Base-by-base conservation (phyloP, 2,329 filamentous ascomycete genomes). In the Penicillium thymicola region DNA sequence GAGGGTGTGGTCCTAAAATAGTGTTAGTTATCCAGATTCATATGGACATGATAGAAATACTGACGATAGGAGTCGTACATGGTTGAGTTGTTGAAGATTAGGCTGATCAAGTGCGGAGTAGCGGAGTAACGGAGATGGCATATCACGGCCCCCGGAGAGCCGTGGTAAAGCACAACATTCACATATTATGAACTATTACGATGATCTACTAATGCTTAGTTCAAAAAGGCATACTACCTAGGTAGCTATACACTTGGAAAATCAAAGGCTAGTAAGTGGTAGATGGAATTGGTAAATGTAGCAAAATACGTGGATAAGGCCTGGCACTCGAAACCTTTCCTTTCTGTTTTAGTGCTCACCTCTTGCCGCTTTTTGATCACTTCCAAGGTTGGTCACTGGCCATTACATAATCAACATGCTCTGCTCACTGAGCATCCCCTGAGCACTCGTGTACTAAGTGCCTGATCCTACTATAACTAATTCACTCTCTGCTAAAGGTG, bases 1-100 rank as follows among this genome's bases (percentile, higher is more conserved):
- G 85, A 16, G 89, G 90, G 76, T 97, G 92, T 16, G 91, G 86
- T 63, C 84, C 89, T 91, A 60, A 13, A 7, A 23, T 23, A 18
- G 30, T 37, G 44, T 59, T 43, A 57, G 50, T 32, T 30, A 36
- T n/a, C 1, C 37, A n/a, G 37, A 36, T 25, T 23, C 34, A 16
- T 23, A 32, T 2, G 9, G 21, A 38, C 41, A 13, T 16, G 3
- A 37, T 21, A 23, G 34, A 30, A 36, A 51, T 21, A 72, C 76
- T 60, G 59, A 78, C 76, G 71, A 59, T 75, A 74, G 21, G 76
- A 75, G 60, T 78, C 76, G 58, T 78, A 78, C 76, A 79, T 79
- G 48, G 38, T 67, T 56, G 37, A 25, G 42, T 18, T 25, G 40
- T 49, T 11, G 9, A 41, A 30, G 28, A 13, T n/a, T 16, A 54